Percentiles rank a stretch among this genome's conserved stretches.
These are phyloP conservation scores for Cyclotella choctawhatcheeana DNA, from an alignment of 108 stramenopile species.

Conservation along the genomic window DNA sequence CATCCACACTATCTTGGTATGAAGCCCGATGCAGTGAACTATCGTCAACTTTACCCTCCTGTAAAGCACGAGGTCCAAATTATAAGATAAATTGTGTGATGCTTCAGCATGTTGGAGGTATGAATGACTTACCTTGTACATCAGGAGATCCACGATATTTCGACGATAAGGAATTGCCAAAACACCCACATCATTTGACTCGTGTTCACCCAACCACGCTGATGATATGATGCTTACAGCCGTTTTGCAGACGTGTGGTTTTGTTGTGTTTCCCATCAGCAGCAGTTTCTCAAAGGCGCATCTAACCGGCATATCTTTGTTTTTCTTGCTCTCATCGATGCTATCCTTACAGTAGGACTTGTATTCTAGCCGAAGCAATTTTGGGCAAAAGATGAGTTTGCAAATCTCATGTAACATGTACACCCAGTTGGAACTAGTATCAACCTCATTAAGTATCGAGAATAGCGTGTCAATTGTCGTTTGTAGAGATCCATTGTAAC, in stretches of 20 bases:
- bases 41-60: conserved; percentile 73
- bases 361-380: conserved; percentile 68
- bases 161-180: conserved; percentile 72
- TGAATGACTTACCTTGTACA: too few species aligned
- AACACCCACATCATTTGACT: conserved; percentile 45
- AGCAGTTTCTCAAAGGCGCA: conserved; percentile 70
- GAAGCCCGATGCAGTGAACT: conserved; percentile 51
- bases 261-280: conserved; percentile 57
- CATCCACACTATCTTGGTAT: conserved; percentile 19
- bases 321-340: conserved; percentile 13
- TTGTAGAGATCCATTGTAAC: conserved; percentile 38
- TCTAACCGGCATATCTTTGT: conserved; percentile 57
- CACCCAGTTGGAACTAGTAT: conserved; percentile 45
- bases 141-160: conserved; percentile 53
- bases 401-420: conserved; percentile 84
- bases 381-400: conserved; percentile 64
- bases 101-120: too few species aligned
- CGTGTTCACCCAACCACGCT: conserved; percentile 67
- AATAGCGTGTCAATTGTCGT: conserved; percentile 64
- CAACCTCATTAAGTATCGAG: conserved; percentile 58
- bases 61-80: conserved; percentile 64
- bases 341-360: conserved; percentile 34
- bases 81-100: too few species aligned
- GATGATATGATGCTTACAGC: conserved; percentile 63
- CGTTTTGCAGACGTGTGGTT: conserved; percentile 63